phyloP scores from a whole-genome alignment of 352 stramenopile genomes.

The Globisporangium recalcitrans region DNA sequence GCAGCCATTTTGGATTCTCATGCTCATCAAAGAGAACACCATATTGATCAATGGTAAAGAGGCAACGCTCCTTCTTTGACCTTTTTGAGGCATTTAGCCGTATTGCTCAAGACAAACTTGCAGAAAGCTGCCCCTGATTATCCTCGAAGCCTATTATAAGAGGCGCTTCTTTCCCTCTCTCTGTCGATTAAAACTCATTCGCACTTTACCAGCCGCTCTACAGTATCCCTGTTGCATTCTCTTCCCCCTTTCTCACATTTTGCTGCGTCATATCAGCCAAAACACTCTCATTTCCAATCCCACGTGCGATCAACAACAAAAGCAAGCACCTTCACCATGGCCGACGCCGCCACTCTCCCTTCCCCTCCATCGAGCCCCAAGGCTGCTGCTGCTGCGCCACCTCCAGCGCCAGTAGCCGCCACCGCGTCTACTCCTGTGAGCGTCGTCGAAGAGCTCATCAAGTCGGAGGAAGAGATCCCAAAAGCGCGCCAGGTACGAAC shows the following conservation, averaged over 20 bases:
- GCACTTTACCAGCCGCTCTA: neutral
- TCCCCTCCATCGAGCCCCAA: neutral
- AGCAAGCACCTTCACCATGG: slow-evolving; percentile 1
- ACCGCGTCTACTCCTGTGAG: neutral
- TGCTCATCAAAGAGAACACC: neutral
- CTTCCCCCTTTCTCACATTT: neutral
- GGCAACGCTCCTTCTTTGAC: too few species aligned
- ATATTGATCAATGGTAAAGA: too few species aligned
- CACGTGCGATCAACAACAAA: neutral
- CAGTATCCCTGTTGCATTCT: neutral
- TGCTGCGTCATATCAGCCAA: neutral
- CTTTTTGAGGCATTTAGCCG: neutral
- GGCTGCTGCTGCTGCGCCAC: neutral
- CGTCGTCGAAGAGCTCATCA: slow-evolving; percentile 19
- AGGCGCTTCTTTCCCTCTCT: neutral
- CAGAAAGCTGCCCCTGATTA: too few species aligned
- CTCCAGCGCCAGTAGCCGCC: neutral
- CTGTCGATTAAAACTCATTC: neutral
- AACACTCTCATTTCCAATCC: neutral
- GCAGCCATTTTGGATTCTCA: neutral
- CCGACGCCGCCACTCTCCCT: neutral
- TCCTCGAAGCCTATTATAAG: too few species aligned
- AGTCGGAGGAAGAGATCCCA: slow-evolving; percentile 19
- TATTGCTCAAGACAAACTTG: too few species aligned
- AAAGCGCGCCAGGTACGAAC: slow-evolving; percentile 17